Conservation (phyloP, 257 asterid species). For the Capsicum chinense region DNA sequence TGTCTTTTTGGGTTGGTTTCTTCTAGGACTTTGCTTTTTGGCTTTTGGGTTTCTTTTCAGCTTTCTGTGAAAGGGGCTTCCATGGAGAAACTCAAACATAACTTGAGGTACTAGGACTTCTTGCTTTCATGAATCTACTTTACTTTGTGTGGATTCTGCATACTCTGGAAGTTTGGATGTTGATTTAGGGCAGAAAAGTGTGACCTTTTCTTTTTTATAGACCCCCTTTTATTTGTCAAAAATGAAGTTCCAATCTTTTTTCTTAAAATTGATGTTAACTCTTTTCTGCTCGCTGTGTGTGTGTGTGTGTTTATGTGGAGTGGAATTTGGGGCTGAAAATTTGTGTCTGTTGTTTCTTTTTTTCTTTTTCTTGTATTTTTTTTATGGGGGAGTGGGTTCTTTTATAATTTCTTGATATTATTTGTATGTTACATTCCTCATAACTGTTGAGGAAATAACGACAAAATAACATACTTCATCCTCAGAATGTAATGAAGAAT, state of each 20-base stretch:
- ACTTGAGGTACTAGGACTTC: slow-evolving; percentile 48
- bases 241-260: background rate
- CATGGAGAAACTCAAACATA: slow-evolving; percentile 47
- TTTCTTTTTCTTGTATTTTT: background rate
- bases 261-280: no score
- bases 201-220: no score
- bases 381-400: background rate
- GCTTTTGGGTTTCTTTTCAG: slow-evolving; percentile 41
- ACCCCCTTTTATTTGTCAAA: no score
- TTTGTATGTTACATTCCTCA: background rate
- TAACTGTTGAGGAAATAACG: background rate
- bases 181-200: background rate
- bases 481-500: background rate
- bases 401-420: background rate
- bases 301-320: background rate
- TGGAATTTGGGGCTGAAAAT: background rate
- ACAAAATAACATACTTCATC: slow-evolving; percentile 9
- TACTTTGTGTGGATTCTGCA: background rate
- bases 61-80: slow-evolving; percentile 50
- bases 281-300: background rate
- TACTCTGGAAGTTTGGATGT: background rate
- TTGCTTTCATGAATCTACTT: slow-evolving; percentile 15
- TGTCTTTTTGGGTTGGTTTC: background rate
- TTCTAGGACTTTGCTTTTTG: slow-evolving; percentile 30
- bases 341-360: background rate